phyloP scores from a whole-genome alignment of 2,329 filamentous ascomycete genomes.

The Chaetomium sp. region DNA sequence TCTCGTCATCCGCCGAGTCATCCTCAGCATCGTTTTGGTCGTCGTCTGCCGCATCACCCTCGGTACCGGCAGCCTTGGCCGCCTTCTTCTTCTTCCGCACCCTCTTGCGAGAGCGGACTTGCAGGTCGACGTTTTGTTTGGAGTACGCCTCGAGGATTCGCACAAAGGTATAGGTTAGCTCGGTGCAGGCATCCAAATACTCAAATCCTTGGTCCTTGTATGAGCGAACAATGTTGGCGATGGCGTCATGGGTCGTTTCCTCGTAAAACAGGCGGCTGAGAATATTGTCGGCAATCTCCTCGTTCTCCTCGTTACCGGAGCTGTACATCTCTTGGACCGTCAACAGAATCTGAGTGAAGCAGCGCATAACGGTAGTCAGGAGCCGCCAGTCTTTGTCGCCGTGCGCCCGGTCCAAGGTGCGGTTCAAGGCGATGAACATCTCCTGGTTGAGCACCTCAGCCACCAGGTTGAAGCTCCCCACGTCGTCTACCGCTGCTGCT shows the following conservation, averaged over 20 bases:
- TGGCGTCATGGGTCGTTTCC: constrained; percentile 82
- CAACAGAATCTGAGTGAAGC: constrained; percentile 88
- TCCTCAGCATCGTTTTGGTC: constrained; percentile 56
- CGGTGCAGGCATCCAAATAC: constrained; percentile 86
- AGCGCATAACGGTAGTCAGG: constrained; percentile 80
- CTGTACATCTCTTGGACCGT: constrained; percentile 90
- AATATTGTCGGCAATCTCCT: constrained; percentile 97
- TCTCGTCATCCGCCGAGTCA: constrained; percentile 65
- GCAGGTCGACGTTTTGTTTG: constrained; percentile 90
- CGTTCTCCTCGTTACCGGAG: constrained; percentile 80
- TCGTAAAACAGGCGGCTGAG: constrained; percentile 98
- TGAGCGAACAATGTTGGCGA: constrained; percentile 71
- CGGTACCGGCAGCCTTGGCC: constrained; percentile 34
- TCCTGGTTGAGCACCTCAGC: constrained; percentile 90
- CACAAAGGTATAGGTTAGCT: constrained; percentile 84
- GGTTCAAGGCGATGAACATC: constrained; percentile 83
- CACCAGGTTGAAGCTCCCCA: constrained; percentile 77
- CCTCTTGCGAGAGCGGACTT: constrained; percentile 75
- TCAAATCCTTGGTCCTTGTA: constrained; percentile 93
- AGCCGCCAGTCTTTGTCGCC: constrained; percentile 85
- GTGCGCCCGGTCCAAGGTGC: constrained; percentile 69
- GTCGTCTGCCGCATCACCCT: constrained; percentile 34
- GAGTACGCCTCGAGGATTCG: constrained; percentile 89
- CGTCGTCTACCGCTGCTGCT: constrained; percentile 35
- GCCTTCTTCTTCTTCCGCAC: constrained; percentile 67